Evolutionary conservation across 2,329 filamentous ascomycete genomes (phyloP).

Genomic region (Hymenoscyphus fraxineus): DNA sequence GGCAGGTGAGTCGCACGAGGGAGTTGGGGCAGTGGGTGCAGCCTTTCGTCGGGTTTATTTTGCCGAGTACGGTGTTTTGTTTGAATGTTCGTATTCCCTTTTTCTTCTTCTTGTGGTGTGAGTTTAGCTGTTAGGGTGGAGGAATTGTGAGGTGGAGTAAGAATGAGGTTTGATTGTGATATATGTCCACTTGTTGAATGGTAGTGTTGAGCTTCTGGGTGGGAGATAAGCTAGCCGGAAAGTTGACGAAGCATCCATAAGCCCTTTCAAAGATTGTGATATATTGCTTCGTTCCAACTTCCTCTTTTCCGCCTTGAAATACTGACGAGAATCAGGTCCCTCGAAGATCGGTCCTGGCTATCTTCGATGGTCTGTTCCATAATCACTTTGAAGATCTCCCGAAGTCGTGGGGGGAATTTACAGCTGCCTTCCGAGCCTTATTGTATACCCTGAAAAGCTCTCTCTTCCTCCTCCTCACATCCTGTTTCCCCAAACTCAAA

Average conservation of each 20-base stretch:
- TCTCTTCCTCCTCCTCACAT: background rate
- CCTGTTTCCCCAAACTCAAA: background rate
- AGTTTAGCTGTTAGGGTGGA: no score
- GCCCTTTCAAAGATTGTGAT: no score
- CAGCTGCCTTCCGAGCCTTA: background rate
- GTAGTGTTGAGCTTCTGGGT: no score
- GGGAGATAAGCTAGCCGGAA: no score
- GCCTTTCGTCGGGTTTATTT: constrained; percentile 18
- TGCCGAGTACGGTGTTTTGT: constrained; percentile 17
- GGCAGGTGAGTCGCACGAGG: constrained; percentile 10
- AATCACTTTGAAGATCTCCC: constrained; percentile 11
- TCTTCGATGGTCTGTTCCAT: constrained; percentile 6
- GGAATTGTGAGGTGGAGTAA: no score
- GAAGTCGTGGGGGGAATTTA: background rate
- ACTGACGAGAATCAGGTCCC: no score
- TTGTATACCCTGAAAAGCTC: background rate
- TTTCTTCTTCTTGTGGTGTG: background rate
- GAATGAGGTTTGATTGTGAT: no score
- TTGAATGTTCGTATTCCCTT: constrained; percentile 9
- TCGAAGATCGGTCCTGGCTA: constrained; percentile 6
- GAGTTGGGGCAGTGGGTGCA: constrained; percentile 17
- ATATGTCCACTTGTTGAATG: no score
- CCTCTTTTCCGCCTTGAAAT: no score
- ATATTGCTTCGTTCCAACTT: no score
- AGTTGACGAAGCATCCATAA: no score